Conservation (phyloP, 2,329 filamentous ascomycete species). For the Hymenoscyphus scutula region DNA sequence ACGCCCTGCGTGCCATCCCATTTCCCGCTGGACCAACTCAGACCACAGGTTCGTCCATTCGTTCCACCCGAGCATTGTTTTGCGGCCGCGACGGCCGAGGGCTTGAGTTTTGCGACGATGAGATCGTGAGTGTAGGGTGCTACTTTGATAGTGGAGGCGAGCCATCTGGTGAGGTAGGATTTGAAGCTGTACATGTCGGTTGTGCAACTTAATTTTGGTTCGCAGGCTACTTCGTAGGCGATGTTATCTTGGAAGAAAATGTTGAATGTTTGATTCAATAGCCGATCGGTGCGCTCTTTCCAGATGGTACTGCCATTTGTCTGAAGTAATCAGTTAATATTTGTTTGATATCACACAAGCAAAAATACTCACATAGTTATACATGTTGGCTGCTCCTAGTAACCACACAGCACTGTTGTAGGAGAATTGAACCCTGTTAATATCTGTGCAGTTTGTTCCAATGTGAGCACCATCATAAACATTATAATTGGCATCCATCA, state of each 20-base stretch:
- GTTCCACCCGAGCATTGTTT: slow-evolving; percentile 57
- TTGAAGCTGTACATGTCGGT: slow-evolving; percentile 66
- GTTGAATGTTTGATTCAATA: slow-evolving; percentile 37
- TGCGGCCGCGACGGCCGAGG: slow-evolving; percentile 55
- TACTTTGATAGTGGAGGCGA: slow-evolving; percentile 55
- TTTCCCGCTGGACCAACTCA: slow-evolving; percentile 54
- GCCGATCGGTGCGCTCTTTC: slow-evolving; percentile 37
- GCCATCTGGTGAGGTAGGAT: slow-evolving; percentile 61
- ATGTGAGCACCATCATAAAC: slow-evolving; percentile 57
- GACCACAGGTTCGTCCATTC: slow-evolving; percentile 60
- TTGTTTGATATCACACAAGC: slow-evolving; percentile 56
- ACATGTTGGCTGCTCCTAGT: slow-evolving; percentile 47
- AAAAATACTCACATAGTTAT: slow-evolving; percentile 51
- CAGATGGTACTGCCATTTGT: slow-evolving; percentile 39
- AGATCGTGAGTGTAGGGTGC: slow-evolving; percentile 55
- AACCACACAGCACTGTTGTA: slow-evolving; percentile 69
- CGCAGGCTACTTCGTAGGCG: slow-evolving; percentile 61
- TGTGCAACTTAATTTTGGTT: slow-evolving; percentile 53
- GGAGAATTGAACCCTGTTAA: slow-evolving; percentile 62
- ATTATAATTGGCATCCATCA: slow-evolving; percentile 56
- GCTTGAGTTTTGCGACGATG: slow-evolving; percentile 53
- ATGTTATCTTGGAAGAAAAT: slow-evolving; percentile 46
- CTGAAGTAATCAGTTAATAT: slow-evolving; percentile 22
- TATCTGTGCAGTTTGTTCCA: slow-evolving; percentile 46
- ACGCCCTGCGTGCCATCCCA: slow-evolving; percentile 49